A percentile compares a stretch with the other conserved stretches of the same genome.
Evolutionary conservation across 345 rosid genomes (phyloP).

Genomic region (Brassica rapa): DNA sequence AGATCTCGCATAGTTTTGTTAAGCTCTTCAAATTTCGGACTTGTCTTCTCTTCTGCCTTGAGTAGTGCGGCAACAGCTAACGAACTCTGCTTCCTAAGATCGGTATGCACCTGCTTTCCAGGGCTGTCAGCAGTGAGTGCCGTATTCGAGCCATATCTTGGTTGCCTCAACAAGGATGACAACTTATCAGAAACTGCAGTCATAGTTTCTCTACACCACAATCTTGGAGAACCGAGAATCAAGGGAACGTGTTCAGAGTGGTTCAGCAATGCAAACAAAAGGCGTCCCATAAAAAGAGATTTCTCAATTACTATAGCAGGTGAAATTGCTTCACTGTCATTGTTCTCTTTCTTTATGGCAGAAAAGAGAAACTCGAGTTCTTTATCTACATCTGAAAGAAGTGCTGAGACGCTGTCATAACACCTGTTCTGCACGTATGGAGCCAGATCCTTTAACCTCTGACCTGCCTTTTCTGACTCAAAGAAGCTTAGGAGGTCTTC

Average conservation of each 20-base stretch:
- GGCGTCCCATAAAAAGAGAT: slow-evolving; percentile 90
- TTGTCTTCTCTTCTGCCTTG: slow-evolving; percentile 75
- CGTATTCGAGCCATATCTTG: slow-evolving; percentile 50
- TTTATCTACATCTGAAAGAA: slow-evolving; percentile 62
- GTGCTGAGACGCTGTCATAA: slow-evolving; percentile 68
- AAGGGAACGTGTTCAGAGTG: slow-evolving; percentile 82
- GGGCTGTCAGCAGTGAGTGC: slow-evolving; percentile 56
- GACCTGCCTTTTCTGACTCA: slow-evolving; percentile 88
- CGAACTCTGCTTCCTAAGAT: slow-evolving; percentile 70
- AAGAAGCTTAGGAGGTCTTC: slow-evolving; percentile 86
- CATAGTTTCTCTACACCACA: slow-evolving; percentile 74
- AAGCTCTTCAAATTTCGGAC: slow-evolving; percentile 77
- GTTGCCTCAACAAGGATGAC: slow-evolving; percentile 65
- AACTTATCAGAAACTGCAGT: slow-evolving; percentile 66
- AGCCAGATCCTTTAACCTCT: slow-evolving; percentile 75
- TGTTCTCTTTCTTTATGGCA: slow-evolving; percentile 50
- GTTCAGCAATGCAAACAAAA: slow-evolving; percentile 78
- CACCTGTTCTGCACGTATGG: slow-evolving; percentile 81
- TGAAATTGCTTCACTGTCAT: slow-evolving; percentile 45
- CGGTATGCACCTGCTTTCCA: slow-evolving; percentile 50
- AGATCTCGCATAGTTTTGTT: slow-evolving; percentile 58
- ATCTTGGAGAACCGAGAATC: slow-evolving; percentile 89
- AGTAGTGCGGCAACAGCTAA: slow-evolving; percentile 81
- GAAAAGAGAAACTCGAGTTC: slow-evolving; percentile 63
- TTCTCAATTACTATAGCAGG: slow-evolving; percentile 73